phyloP scores from a whole-genome alignment of 176 grass and related monocot genomes.

The Phoenix roebelenii region DNA sequence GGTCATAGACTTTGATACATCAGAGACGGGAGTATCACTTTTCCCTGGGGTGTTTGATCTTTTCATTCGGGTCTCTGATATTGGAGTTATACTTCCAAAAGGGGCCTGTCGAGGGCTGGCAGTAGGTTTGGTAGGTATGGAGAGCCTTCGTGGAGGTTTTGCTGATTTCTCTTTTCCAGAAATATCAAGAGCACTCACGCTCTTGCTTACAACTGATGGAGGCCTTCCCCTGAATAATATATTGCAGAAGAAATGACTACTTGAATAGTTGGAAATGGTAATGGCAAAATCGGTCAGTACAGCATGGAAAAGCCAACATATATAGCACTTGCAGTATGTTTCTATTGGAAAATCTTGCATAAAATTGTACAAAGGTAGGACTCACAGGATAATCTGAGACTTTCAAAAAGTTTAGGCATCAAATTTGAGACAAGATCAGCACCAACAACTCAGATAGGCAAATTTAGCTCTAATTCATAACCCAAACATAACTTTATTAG shows the following conservation, averaged over 20 bases:
- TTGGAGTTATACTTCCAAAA: constrained; percentile 38
- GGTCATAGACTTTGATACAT: constrained; percentile 49
- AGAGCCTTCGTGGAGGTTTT: constrained; percentile 69
- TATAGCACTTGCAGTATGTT: too few species aligned
- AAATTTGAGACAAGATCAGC: too few species aligned
- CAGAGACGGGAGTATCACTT: constrained; percentile 55
- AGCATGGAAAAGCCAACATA: too few species aligned
- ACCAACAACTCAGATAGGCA: too few species aligned
- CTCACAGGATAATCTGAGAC: too few species aligned
- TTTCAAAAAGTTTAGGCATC: too few species aligned
- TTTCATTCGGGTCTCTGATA: constrained; percentile 31
- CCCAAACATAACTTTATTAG: too few species aligned
- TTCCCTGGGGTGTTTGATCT: constrained; percentile 27
- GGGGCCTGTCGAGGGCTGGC: constrained; percentile 34
- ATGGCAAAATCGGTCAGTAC: too few species aligned
- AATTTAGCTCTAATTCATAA: too few species aligned
- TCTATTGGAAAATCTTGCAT: too few species aligned
- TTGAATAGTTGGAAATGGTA: too few species aligned
- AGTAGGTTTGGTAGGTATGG: constrained; percentile 54
- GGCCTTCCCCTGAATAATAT: constrained; percentile 40
- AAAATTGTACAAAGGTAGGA: too few species aligned
- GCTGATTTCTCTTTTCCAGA: constrained; percentile 39
- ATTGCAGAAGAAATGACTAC: neutral
- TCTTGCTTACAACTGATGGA: constrained; percentile 59
- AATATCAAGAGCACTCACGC: constrained; percentile 55